Base-by-base conservation (phyloP, 176 grass and related monocot genomes). In the Rhipidocladum racemiflorum region DNA sequence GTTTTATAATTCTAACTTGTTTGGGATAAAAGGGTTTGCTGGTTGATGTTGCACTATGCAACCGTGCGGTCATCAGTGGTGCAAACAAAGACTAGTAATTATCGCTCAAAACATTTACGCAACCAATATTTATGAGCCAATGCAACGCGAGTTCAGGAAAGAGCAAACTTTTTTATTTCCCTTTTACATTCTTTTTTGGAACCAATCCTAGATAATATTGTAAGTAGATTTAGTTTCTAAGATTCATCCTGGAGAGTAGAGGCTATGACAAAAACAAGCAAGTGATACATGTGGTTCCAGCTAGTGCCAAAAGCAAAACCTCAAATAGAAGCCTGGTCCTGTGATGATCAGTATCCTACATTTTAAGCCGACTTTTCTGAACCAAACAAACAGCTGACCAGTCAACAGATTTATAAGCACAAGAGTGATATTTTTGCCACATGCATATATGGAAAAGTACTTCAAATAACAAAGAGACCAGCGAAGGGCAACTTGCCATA, bases 401-500 rank as follows among this genome's bases (percentile, higher is more conserved):
- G 49, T 61, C 70, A 68, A 68, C 30, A 9, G 20, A n/a, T 81
- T 68, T 74, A 67, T 6, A 17, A 59, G n/a, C 50, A 39, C 39
- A 67, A 25, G 34, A 27, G 25, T 20, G 25, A 38, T 27, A 28
- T 45, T 66, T 66, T 38, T 18, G 27, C 49, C 49, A 57, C 85
- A 18, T 57, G 48, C 49, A 35, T 45, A 67, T 74, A 81, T 67
- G 60, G 30, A 38, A 38, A 62, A 67, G 49, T n/a, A n/a, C 32
- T 39, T 8, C 29, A 64, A 21, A n/a, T 39, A 25, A 23, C 48
- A 56, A 55, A 32, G 51, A 38, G 20, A 49, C 6, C 21, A 50
- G 51, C 25, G 40, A 78, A 77, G 53, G 36, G 27, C 20, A 49
- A 4, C 51, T 85, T 70, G 65, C 83, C 74, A 65, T 76, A 65